Evolutionary conservation across 169 alveolate species (phyloP), one percentile per base, ranked within the genome.

Genomic region (Theileria sp.): DNA sequence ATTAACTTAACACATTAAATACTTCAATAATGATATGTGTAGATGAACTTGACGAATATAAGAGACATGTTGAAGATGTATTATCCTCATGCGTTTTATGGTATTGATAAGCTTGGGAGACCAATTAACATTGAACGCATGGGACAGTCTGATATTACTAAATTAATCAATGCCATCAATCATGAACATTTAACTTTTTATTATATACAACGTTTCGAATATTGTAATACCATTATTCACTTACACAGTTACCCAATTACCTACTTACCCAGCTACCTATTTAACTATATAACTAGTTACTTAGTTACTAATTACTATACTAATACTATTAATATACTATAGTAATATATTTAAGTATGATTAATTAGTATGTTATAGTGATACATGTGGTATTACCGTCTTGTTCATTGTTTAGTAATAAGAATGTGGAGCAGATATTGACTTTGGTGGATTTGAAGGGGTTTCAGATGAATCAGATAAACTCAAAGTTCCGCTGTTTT

Each of bases 121-220:
- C 94, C 94, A n/a, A 88, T 89, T 17, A 86, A 89, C 56, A 88
- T 89, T 19, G 94, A 89, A 69, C 81, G 93, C 36, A 89, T 89
- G 86, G 94, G 94, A 10, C 87, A 73, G 49, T 86, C 93, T 49
- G 86, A 86, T 66, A 71, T 76, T 62, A 34, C 80, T 5, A 77
- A 84, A 67, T 66, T 78, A 25, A 21, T 84, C 78, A 73, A 84
- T 51, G 64, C 38, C 34, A 30, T 84, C 34, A 17, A 77, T 10
- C 68, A 77, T 23, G 87, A 84, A 38, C 77, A 84, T 70, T 54
- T 84, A 19, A 77, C 86, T 15, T 67, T 54, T 13, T 84, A 84
- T 85, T 84, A 76, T 68, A 79, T 84, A 21, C 90, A 84, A 71
- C 68, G 86, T 15, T 84, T 77, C 74, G 90, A 84, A 70, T 84